These are phyloP conservation scores for Podaxis sp. DNA, from an alignment of 768 basidiomycete genomes.

Conservation along the genomic window DNA sequence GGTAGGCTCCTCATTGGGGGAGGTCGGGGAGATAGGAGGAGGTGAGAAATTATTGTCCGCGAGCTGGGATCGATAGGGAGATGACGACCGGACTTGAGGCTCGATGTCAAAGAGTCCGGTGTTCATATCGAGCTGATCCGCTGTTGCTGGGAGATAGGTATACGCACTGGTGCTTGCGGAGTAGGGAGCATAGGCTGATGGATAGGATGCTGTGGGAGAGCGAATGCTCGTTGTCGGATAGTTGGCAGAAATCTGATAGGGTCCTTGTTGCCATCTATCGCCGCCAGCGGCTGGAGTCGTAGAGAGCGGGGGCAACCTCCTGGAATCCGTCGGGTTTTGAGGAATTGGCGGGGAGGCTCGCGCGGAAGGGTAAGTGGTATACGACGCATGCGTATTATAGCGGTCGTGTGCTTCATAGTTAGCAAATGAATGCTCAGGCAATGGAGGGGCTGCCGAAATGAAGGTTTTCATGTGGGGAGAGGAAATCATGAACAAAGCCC, in stretches of 20 bases:
- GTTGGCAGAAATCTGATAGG: conserved; percentile 28
- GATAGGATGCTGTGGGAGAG: conserved; percentile 64
- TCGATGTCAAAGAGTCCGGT: conserved; percentile 29
- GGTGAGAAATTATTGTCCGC: conserved; percentile 54
- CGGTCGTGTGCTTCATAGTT: conserved; percentile 61
- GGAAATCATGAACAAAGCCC: conserved; percentile 20
- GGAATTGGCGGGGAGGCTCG: conserved; percentile 47
- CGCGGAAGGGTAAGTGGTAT: conserved; percentile 43
- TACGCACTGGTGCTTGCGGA: conserved; percentile 37
- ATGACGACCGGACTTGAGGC: conserved; percentile 31
- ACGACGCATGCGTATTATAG: conserved; percentile 46
- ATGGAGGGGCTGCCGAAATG: conserved; percentile 42
- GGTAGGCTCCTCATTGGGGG: conserved; percentile 54
- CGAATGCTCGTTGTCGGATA: conserved; percentile 44
- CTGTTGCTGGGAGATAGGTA: conserved; percentile 36
- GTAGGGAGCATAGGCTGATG: conserved; percentile 51
- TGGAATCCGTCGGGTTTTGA: conserved; percentile 46
- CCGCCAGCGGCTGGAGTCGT: conserved; percentile 41
- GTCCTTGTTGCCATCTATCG: conserved; percentile 42
- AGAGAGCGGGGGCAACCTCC: conserved; percentile 58
- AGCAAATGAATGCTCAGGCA: conserved; percentile 37
- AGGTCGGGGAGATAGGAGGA: conserved; percentile 45
- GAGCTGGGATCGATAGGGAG: conserved; percentile 43
- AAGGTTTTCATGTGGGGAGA: conserved; percentile 24
- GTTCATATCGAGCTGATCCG: conserved; percentile 33